Evolutionary conservation across 2,329 filamentous ascomycete species (phyloP).

Genomic region (Cryphonectria japonica): DNA sequence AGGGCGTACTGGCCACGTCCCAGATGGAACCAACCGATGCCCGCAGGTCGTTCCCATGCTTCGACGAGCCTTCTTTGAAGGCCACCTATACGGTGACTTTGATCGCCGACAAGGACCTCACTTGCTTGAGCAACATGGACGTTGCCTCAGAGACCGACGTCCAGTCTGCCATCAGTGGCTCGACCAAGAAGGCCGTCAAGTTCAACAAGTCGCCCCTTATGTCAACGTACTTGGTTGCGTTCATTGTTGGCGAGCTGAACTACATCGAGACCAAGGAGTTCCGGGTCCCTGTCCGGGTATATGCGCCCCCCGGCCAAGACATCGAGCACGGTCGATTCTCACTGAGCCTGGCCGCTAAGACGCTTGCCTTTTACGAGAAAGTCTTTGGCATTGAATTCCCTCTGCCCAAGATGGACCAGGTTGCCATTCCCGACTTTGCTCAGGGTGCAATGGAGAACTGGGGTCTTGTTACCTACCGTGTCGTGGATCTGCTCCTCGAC

Average conservation of each 20-base stretch:
- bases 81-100: slow-evolving; percentile 90
- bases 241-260: slow-evolving; percentile 92
- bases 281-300: slow-evolving; percentile 91
- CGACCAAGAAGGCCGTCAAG: slow-evolving; percentile 80
- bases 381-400: slow-evolving; percentile 88
- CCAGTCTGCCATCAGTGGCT: slow-evolving; percentile 62
- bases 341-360: slow-evolving; percentile 84
- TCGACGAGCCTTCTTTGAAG: slow-evolving; percentile 94
- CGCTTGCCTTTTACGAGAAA: slow-evolving; percentile 93
- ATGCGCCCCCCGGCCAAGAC: slow-evolving; percentile 85
- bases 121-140: slow-evolving; percentile 97
- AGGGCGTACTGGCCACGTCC: slow-evolving; percentile 83
- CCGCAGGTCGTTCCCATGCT: slow-evolving; percentile 90
- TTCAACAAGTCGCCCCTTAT: slow-evolving; percentile 93
- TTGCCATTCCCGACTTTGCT: slow-evolving; percentile 93
- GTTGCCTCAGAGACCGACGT: slow-evolving; percentile 79
- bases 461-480: slow-evolving; percentile 93
- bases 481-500: slow-evolving; percentile 87
- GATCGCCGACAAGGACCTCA: slow-evolving; percentile 86
- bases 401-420: slow-evolving; percentile 94
- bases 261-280: slow-evolving; percentile 92
- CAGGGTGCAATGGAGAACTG: slow-evolving; percentile 99
- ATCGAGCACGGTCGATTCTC: slow-evolving; percentile 93
- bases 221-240: slow-evolving; percentile 95
- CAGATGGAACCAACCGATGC: slow-evolving; percentile 98